Percentiles rank a stretch among this genome's conserved stretches.
Conservation (phyloP, 192 early-diverging fungal species). For the Coemansia sp. region DNA sequence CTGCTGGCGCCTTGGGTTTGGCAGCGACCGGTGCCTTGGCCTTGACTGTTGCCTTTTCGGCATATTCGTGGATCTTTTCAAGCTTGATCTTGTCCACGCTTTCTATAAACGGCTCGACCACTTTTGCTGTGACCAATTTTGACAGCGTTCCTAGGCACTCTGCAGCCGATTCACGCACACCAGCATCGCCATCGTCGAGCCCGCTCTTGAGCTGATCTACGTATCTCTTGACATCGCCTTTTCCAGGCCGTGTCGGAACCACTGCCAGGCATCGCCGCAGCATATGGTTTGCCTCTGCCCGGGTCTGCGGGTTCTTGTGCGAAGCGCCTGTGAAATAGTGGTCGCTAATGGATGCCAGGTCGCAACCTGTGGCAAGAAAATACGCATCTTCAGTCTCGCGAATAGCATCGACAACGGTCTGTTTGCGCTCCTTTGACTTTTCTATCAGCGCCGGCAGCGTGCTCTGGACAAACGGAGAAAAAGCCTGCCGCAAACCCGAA, state of each 20-base stretch:
- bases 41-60: conserved; percentile 83
- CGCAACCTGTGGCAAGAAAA: conserved; percentile 61
- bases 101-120: conserved; percentile 73
- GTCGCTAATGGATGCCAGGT: conserved; percentile 70
- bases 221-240: conserved; percentile 78
- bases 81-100: conserved; percentile 86
- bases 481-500: conserved; percentile 71
- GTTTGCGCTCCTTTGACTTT: conserved; percentile 95
- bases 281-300: conserved; percentile 74
- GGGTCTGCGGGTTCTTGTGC: conserved; percentile 95
- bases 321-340: conserved; percentile 66
- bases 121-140: conserved; percentile 81
- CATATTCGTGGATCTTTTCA: conserved; percentile 86
- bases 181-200: conserved; percentile 81
- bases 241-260: conserved; percentile 70
- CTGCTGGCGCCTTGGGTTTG: conserved; percentile 20
- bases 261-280: conserved; percentile 74
- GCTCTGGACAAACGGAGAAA: conserved; percentile 76
- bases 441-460: conserved; percentile 77
- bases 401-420: conserved; percentile 83
- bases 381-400: conserved; percentile 81
- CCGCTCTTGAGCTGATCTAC: conserved; percentile 76
- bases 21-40: conserved; percentile 58
- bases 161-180: conserved; percentile 79
- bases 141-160: conserved; percentile 90